Evolutionary conservation across 2,329 filamentous ascomycete species (phyloP).

Genomic region (Aaosphaeria pasadenensis): DNA sequence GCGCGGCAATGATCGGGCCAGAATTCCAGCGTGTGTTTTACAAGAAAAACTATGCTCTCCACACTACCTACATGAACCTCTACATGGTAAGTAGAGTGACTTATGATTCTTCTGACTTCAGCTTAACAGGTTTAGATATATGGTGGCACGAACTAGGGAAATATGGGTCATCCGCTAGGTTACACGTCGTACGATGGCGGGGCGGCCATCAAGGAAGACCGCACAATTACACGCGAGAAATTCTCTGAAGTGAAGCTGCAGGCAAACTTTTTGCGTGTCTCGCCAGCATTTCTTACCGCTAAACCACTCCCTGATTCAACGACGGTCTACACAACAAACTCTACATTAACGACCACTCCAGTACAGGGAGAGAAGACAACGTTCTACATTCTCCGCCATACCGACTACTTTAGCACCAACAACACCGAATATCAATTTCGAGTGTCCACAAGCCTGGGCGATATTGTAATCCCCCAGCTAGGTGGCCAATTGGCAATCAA

Average conservation of each 20-base stretch:
- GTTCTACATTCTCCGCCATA: slow-evolving; percentile 66
- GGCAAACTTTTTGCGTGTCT: slow-evolving; percentile 71
- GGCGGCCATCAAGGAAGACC: slow-evolving; percentile 65
- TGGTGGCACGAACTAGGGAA: slow-evolving; percentile 83
- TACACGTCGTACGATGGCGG: slow-evolving; percentile 60
- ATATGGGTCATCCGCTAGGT: slow-evolving; percentile 56
- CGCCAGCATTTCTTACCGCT: slow-evolving; percentile 65
- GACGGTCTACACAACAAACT: slow-evolving; percentile 35
- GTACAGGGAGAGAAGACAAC: slow-evolving; percentile 54
- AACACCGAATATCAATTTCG: slow-evolving; percentile 62
- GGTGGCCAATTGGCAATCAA: slow-evolving; percentile 56
- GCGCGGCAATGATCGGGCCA: slow-evolving; percentile 63
- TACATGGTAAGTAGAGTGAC: slow-evolving; percentile 57
- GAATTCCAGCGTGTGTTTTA: slow-evolving; percentile 77
- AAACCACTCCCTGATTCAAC: slow-evolving; percentile 25
- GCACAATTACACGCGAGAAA: slow-evolving; percentile 68
- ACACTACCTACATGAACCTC: slow-evolving; percentile 65
- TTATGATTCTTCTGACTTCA: too few relatives aligned
- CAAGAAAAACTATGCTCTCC: slow-evolving; percentile 69
- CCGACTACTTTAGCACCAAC: slow-evolving; percentile 58
- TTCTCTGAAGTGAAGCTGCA: slow-evolving; percentile 76
- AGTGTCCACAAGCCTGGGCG: slow-evolving; percentile 57
- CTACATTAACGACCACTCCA: slow-evolving; percentile 59
- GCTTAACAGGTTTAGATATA: slow-evolving; percentile 43
- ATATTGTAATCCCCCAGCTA: slow-evolving; percentile 57